phyloP scores from a whole-genome alignment of 2,329 filamentous ascomycete genomes.

The Neonectria faginata region DNA sequence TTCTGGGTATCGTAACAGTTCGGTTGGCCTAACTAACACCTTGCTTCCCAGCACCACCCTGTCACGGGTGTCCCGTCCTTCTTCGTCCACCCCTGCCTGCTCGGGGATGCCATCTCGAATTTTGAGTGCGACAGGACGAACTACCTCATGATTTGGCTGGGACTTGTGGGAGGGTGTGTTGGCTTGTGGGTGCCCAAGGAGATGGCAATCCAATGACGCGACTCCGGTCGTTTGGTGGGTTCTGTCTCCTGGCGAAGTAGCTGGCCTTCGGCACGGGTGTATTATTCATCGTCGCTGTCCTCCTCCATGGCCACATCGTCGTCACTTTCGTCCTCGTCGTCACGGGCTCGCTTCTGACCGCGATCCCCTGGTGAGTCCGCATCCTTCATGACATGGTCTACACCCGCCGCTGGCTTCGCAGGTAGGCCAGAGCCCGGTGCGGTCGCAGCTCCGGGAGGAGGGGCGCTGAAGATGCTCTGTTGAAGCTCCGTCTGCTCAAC shows the following conservation, averaged over 20 bases:
- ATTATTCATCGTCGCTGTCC: conserved; percentile 78
- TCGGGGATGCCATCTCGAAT: conserved; percentile 80
- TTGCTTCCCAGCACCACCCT: conserved; percentile 78
- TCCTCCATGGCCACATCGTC: conserved; percentile 77
- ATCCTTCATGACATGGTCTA: conserved; percentile 63
- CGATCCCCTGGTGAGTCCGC: conserved; percentile 66
- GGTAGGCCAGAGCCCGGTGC: conserved; percentile 55
- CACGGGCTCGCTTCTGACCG: conserved; percentile 77
- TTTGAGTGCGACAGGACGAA: conserved; percentile 71
- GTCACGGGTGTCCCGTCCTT: conserved; percentile 81
- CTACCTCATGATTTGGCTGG: conserved; percentile 91
- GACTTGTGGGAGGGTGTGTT: conserved; percentile 84
- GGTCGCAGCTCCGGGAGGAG: conserved; percentile 63
- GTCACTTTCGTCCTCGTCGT: conserved; percentile 74
- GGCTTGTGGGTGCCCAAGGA: conserved; percentile 81
- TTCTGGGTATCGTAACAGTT: conserved; percentile 46
- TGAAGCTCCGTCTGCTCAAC: conserved; percentile 79
- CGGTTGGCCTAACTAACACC: conserved; percentile 55
- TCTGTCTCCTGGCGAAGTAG: conserved; percentile 34
- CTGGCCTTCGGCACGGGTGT: conserved; percentile 33
- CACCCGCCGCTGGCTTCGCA: conserved; percentile 61
- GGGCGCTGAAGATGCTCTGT: conserved; percentile 82
- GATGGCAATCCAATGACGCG: conserved; percentile 62
- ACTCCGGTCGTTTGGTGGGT: conserved; percentile 22
- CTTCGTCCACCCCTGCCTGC: conserved; percentile 93